Evolutionary conservation across 306 rosid species (phyloP), one percentile per base, ranked within the genome.

Genomic region (Fragaria ananassa): DNA sequence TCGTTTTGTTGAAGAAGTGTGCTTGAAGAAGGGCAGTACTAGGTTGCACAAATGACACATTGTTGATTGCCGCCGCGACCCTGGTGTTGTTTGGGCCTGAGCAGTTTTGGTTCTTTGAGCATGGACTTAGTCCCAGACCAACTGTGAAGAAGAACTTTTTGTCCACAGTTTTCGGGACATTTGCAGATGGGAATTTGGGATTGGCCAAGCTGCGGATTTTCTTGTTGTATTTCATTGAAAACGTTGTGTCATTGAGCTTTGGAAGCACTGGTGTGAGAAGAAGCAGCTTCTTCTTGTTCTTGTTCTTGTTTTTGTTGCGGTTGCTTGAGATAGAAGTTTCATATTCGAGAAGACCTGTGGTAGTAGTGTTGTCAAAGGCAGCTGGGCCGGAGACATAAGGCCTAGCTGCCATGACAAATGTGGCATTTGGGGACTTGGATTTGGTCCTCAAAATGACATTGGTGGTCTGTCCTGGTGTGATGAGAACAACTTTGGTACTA

Each of bases 381-480:
- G 88, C 93, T 0, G 91, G 91, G 34, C 91, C 93, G 11, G 90
- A 73, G 27, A 88, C 89, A 21, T 81, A 89, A 46, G 96, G 91
- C 42, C 90, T 86, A 23, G 89, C 81, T 42, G 88, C 87, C 56
- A 91, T 87, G 83, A 83, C 76, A 66, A 86, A 87, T 9, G 78
- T 81, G 69, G 90, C 88, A 27, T 85, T 87, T 35, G 90, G 91
- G 56, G 76, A 13, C 54, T 75, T 87, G 35, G 83, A 37, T 70
- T 83, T 91, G 79, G 96, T 82, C 15, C 69, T 78, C 50, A 89
- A 89, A 51, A 91, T 84, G 19, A 89, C 89, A 73, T 87, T 91
- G 70, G 83, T 74, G 64, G 92, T 91, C 72, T 91, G 96, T 11
- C 96, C 93, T 7, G 92, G 96, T 13, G 93, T 80, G 87, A 91